A percentile compares a stretch with the other conserved stretches of the same genome.
Evolutionary conservation across 352 stramenopile genomes (phyloP).

Genomic region (Phytophthora foliorum): DNA sequence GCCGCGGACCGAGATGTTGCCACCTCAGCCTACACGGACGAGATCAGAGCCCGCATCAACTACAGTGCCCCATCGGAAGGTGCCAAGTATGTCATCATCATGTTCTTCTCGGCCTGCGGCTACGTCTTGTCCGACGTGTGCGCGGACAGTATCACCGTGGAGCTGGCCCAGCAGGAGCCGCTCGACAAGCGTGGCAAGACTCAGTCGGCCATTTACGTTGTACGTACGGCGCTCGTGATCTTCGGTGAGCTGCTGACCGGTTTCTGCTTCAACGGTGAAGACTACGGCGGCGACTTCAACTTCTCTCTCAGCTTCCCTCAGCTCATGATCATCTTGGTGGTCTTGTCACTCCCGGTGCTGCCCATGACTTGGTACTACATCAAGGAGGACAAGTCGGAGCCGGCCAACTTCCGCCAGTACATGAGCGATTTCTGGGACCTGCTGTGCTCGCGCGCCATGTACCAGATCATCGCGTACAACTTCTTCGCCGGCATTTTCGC

Average conservation of each 20-base stretch:
- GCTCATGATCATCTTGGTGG: constrained; percentile 55
- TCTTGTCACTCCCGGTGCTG: constrained; percentile 34
- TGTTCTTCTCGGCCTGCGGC: constrained; percentile 76
- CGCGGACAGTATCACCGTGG: constrained; percentile 65
- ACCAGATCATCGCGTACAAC: constrained; percentile 50
- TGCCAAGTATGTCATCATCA: constrained; percentile 71
- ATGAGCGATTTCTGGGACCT: constrained; percentile 38
- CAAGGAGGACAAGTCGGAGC: constrained; percentile 37
- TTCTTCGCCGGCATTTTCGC: constrained; percentile 45
- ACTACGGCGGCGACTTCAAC: constrained; percentile 67
- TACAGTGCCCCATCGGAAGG: constrained; percentile 39
- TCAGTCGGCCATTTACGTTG: constrained; percentile 58
- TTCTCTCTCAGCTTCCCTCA: constrained; percentile 61
- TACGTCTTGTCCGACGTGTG: constrained; percentile 85
- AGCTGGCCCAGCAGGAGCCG: constrained; percentile 59
- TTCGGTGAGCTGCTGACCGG: constrained; percentile 47
- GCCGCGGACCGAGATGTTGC: constrained; percentile 27
- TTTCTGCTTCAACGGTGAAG: constrained; percentile 61
- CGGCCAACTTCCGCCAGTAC: constrained; percentile 38
- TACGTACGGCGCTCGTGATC: constrained; percentile 46
- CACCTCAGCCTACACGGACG: constrained; percentile 33
- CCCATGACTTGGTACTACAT: constrained; percentile 48
- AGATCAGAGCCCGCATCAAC: constrained; percentile 44
- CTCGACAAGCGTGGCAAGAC: constrained; percentile 47
- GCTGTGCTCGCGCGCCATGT: constrained; percentile 44